Evolutionary conservation across 2,329 filamentous ascomycete species (phyloP).

Genomic region (Xylaria hypoxylon): DNA sequence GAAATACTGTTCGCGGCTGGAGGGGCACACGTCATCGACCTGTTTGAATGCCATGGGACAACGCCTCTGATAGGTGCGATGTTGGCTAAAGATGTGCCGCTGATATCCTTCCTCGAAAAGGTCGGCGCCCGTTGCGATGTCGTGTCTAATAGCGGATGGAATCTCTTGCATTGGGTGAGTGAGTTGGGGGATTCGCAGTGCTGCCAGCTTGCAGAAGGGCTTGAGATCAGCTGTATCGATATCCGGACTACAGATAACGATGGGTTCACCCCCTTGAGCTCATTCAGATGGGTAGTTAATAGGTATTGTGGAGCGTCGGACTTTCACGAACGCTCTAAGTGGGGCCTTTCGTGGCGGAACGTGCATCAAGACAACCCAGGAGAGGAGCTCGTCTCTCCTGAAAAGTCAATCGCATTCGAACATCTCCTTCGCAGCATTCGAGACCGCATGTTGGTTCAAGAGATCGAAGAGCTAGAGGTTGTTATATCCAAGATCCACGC

Average conservation of each 20-base stretch:
- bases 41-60: fast-evolving
- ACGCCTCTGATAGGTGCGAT: background rate
- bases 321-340: too few species aligned
- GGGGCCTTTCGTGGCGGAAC: background rate
- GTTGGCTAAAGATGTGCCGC: background rate
- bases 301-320: background rate
- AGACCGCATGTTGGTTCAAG: constrained; percentile 30
- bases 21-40: background rate
- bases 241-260: background rate
- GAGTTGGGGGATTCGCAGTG: background rate
- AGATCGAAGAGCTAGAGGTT: constrained; percentile 29
- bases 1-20: constrained; percentile 6
- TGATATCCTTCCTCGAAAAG: background rate
- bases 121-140: background rate
- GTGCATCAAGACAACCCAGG: background rate
- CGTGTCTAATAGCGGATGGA: background rate
- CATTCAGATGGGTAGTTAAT: background rate
- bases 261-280: background rate
- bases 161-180: background rate
- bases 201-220: background rate
- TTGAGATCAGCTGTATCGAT: constrained; percentile 5
- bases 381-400: background rate
- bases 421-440: constrained; percentile 35
- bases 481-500: constrained; percentile 31
- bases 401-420: constrained; percentile 32